Evolutionary conservation across 768 basidiomycete species (phyloP), one percentile per base, ranked within the genome.

Genomic region (Trametes coccinea): DNA sequence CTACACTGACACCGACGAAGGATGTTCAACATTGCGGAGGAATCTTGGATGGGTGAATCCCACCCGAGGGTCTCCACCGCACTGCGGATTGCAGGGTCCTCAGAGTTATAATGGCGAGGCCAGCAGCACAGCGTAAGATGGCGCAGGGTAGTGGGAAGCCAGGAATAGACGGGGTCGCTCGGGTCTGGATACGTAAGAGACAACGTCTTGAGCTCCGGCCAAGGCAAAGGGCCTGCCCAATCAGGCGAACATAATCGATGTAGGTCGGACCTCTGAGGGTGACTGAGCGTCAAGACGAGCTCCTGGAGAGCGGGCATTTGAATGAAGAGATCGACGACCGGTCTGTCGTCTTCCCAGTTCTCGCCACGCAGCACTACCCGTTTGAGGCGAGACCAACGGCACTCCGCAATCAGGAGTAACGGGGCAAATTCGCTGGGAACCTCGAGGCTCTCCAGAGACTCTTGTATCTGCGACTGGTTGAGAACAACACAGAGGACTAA

Each of bases 91-190:
- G 17, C 47, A 13, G 14, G 6, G 16, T 37, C 31, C 14, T 27
- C 16, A 7, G 40, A 33, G 3, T 50, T 6, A 29, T 60, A 53
- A 29, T 48, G 56, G 10, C 56, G 56, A 33, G 56, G 56, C 47
- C 48, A 58, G 40, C 48, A 58, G 11, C 47, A 48, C 17, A 58
- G 31, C 27, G 27, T 29, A 8, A 58, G 40, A 43, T 27, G 8
- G 5, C 39, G 48, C 22, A 58, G 27, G 5, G 37, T 31, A 2
- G 39, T 30, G 3, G 56, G 48, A 27, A 58, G 29, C 29, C 30
- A 30, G 5, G 56, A 49, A 44, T 58, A 58, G n/a, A 50, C 27
- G 8, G 37, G 37, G 30, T 58, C 56, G 9, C 14, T 27, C 2
- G 47, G 56, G 7, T 58, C 37, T 10, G 56, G 56, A 16, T 31